Evolutionary conservation across 1,139 yeast species (phyloP).

Genomic region (Hanseniaspora uvarum): DNA sequence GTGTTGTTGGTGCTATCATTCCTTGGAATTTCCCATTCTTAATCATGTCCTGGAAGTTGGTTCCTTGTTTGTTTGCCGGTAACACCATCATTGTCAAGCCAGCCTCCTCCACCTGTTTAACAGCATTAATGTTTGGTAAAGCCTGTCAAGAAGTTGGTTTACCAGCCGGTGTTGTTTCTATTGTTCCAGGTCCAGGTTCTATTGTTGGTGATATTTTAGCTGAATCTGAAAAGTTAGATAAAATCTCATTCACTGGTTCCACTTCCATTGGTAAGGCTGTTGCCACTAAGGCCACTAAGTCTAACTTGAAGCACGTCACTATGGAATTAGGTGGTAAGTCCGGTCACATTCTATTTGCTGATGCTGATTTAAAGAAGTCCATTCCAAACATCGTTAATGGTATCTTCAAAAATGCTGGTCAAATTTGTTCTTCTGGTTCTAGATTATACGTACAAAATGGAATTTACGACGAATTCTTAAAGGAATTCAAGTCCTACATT

Average conservation of each 20-base stretch:
- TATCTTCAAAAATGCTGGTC: constrained; percentile 73
- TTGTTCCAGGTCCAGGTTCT: constrained; percentile 65
- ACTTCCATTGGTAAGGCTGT: constrained; percentile 64
- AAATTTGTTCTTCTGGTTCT: constrained; percentile 80
- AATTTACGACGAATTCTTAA: constrained; percentile 55
- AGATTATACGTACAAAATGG: constrained; percentile 70
- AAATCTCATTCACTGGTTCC: constrained; percentile 77
- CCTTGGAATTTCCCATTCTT: constrained; percentile 87
- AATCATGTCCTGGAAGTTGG: constrained; percentile 74
- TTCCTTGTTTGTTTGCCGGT: constrained; percentile 74
- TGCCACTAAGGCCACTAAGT: constrained; percentile 56
- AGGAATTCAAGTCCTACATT: constrained; percentile 48
- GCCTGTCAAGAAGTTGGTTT: constrained; percentile 60
- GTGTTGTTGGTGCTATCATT: constrained; percentile 80
- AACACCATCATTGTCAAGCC: constrained; percentile 66
- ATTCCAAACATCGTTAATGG: constrained; percentile 50
- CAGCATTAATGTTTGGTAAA: constrained; percentile 56
- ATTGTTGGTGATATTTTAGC: constrained; percentile 66
- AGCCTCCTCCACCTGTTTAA: constrained; percentile 69
- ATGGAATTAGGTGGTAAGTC: constrained; percentile 82
- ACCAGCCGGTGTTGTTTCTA: constrained; percentile 71
- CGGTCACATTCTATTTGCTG: constrained; percentile 65
- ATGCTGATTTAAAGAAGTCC: constrained; percentile 56
- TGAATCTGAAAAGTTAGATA: constrained; percentile 57
- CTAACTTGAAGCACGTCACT: constrained; percentile 67